Base-by-base conservation (phyloP, 345 rosid species). In the Citrus hindsii region DNA sequence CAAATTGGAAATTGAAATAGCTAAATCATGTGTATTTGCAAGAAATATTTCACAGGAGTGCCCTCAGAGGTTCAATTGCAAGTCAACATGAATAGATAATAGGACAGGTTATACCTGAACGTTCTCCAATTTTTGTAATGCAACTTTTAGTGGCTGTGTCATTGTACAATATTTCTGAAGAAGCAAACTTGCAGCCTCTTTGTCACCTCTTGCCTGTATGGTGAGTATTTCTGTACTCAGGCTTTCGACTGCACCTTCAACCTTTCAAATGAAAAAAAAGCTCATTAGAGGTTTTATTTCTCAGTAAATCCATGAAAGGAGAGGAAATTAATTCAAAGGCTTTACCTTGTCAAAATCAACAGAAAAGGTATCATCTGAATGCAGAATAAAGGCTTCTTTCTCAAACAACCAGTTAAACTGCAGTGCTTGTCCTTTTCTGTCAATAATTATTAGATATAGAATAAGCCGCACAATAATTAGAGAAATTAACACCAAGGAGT, bases 361-460 rank as follows among this genome's bases (percentile, higher is more conserved):
- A 2, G 91, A 88, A 78, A 95, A 93, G 58, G 91, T 90, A 48
- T 84, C 89, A 80, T 95, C 92, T 32, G 87, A 35, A 74, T 89
- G 85, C 83, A 90, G 84, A 59, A 88, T 79, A 76, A 93, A 86
- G 74, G 97, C 98, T 84, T 84, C 92, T 78, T 91, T 95, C 84
- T 95, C 97, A 77, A 88, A 89, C 76, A 95, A 84, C 93, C 91
- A 95, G 89, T 95, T 95, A 87, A 95, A 95, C 74, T 93, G 97
- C 85, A 95, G 63, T 19, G 98, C 97, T 86, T 93, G 97, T 75
- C 98, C 97, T 90, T 93, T 93, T 33, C 98, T 95, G 88, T 68
- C 24, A 72, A 74, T 59, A 60, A 56, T 69, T 76, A 38, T 27
- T 64, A 61, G 67, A 86, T 53, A 73, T 19, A 71, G 74, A 69